These are phyloP conservation scores for Tremella mesenterica DNA, from an alignment of 768 basidiomycete species.

Conservation along the genomic window DNA sequence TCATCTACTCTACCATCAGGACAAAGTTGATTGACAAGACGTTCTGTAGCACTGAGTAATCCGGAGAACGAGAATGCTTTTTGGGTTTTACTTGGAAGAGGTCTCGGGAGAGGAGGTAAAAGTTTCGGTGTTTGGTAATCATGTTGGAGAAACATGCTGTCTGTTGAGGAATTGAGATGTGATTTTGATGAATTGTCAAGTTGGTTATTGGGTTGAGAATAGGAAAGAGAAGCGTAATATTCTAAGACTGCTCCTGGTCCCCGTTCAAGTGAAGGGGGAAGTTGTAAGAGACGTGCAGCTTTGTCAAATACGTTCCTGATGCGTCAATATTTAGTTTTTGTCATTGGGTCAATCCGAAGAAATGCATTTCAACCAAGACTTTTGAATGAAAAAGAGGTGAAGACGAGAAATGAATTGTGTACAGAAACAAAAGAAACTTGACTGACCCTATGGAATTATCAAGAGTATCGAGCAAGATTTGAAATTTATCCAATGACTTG, in stretches of 20 bases:
- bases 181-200: no score
- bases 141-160: no score
- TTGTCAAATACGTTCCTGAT: constrained; percentile 67
- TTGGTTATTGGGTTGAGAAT: constrained; percentile 17
- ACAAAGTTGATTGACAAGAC: constrained; percentile 47
- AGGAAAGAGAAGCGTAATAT: constrained; percentile 16
- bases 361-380: no score
- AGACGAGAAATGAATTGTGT: neutral
- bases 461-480: constrained; percentile 61
- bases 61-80: constrained; percentile 71
- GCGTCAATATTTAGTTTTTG: neutral
- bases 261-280: constrained; percentile 45
- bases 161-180: no score
- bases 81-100: neutral
- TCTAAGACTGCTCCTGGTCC: constrained; percentile 22
- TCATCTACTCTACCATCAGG: neutral
- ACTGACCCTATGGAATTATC: constrained; percentile 64
- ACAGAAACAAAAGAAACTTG: neutral
- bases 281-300: constrained; percentile 59
- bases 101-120: constrained; percentile 16
- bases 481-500: constrained; percentile 53
- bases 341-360: no score
- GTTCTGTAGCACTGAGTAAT: constrained; percentile 62
- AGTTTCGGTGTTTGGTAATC: no score
- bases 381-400: no score